Percentiles rank a stretch among this genome's conserved stretches.
Conservation (phyloP, 1,284 basidiomycete species). For the Puccinia coronata region DNA sequence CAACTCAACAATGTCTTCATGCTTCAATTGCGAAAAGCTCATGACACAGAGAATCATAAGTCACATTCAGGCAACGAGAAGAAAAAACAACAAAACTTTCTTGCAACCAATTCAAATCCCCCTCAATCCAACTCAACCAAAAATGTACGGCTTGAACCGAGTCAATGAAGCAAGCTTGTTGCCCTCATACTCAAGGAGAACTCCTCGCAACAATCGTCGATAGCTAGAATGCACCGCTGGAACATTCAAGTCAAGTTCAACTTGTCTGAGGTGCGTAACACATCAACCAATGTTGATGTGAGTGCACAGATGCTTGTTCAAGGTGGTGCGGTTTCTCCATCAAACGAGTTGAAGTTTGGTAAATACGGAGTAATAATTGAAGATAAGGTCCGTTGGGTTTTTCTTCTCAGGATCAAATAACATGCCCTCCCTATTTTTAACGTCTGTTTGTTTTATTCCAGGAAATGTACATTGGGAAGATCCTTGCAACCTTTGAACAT, state of each 20-base stretch:
- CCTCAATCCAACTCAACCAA: neutral
- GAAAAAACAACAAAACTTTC: neutral
- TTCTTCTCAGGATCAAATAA: neutral
- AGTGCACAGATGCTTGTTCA: neutral
- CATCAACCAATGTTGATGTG: neutral
- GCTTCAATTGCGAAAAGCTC: neutral
- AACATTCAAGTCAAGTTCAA: slow-evolving; percentile 10
- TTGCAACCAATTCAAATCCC: neutral
- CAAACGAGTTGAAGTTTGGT: neutral
- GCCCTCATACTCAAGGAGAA: slow-evolving; percentile 10
- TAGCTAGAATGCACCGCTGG: neutral
- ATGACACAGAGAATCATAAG: neutral
- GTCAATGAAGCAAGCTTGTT: neutral
- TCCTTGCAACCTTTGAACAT: neutral
- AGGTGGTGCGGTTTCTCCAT: neutral
- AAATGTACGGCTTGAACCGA: neutral
- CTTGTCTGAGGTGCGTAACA: neutral
- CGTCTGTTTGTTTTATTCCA: neutral
- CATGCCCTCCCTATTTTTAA: neutral
- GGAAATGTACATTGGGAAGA: slow-evolving; percentile 7
- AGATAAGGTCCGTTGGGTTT: neutral
- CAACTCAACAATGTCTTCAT: neutral
- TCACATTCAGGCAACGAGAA: neutral
- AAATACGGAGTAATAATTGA: neutral
- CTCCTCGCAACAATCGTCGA: neutral